Evolutionary conservation across 2,329 filamentous ascomycete genomes (phyloP).

Genomic region (Cladophialophora chaetospira): DNA sequence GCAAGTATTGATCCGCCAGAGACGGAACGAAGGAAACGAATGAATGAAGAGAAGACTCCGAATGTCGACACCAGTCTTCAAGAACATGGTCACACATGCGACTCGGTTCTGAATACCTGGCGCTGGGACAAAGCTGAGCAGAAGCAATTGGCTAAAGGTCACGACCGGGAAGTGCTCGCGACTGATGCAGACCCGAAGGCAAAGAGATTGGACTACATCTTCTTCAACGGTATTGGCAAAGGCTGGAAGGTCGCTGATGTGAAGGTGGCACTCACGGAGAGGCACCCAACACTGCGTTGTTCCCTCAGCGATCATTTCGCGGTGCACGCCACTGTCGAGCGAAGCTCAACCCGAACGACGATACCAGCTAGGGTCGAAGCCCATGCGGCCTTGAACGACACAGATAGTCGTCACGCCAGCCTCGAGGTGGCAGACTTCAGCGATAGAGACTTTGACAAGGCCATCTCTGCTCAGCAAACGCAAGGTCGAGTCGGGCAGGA

Average conservation of each 20-base stretch:
- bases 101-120: conserved; percentile 89
- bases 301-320: conserved; percentile 95
- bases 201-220: conserved; percentile 95
- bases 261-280: conserved; percentile 75
- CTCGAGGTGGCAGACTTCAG: conserved; percentile 24
- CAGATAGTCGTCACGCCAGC: conserved; percentile 9
- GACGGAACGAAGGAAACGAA: conserved; percentile 61
- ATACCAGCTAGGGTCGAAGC: conserved; percentile 13
- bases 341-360: conserved; percentile 1
- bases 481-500: conserved; percentile 46
- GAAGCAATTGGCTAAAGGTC: conserved; percentile 66
- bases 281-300: conserved; percentile 78
- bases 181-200: conserved; percentile 70
- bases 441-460: conserved; percentile 27
- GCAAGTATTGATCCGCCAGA: conserved; percentile 69
- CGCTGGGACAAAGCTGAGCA: conserved; percentile 75
- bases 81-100: conserved; percentile 84
- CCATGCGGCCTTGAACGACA: conserved; percentile 17
- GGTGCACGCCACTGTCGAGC: conserved; percentile 72
- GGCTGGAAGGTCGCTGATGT: conserved; percentile 71
- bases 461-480: conserved; percentile 27
- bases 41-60: conserved; percentile 53
- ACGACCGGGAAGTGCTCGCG: conserved; percentile 65
- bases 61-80: conserved; percentile 75
- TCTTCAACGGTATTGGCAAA: conserved; percentile 53